A percentile compares a stretch with the other conserved stretches of the same genome.
Conservation (phyloP, 306 rosid species). For the Bauhinia variegata region DNA sequence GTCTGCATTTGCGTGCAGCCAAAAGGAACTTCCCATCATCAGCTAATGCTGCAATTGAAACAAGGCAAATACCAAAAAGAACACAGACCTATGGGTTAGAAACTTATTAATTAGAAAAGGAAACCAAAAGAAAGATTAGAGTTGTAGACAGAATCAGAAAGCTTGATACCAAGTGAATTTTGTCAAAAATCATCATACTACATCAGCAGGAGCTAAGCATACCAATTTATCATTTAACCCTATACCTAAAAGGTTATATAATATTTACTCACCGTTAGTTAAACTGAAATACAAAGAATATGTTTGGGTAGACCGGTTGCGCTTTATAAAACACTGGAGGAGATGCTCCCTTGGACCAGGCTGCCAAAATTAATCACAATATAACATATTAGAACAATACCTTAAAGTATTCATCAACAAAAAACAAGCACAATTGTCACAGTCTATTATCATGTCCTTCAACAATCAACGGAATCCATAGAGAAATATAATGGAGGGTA, state of each 20-base stretch:
- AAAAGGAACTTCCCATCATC: slow-evolving; percentile 96
- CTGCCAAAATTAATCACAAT: slow-evolving; percentile 57
- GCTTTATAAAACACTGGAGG: slow-evolving; percentile 82
- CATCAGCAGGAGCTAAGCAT: background rate
- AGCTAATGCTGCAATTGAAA: slow-evolving; percentile 53
- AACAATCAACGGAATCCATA: slow-evolving; percentile 39
- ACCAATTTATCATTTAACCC: background rate
- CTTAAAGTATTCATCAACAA: slow-evolving; percentile 24
- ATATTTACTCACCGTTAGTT: slow-evolving; percentile 71
- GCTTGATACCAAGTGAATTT: background rate
- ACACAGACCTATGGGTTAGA: slow-evolving; percentile 7
- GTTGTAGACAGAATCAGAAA: background rate
- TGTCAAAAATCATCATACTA: background rate
- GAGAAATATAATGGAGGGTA: slow-evolving; percentile 24
- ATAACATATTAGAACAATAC: slow-evolving; percentile 13
- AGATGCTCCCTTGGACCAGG: slow-evolving; percentile 95
- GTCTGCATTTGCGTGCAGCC: slow-evolving; percentile 92
- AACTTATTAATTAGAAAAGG: slow-evolving; percentile 27
- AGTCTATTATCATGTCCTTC: slow-evolving; percentile 30
- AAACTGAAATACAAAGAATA: slow-evolving; percentile 72
- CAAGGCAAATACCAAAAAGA: slow-evolving; percentile 21
- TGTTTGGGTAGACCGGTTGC: slow-evolving; percentile 83
- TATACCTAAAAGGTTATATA: background rate
- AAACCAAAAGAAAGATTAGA: slow-evolving; percentile 16
- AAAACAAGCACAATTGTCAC: slow-evolving; percentile 30